A percentile compares a stretch with the other conserved stretches of the same genome.
phyloP scores from a whole-genome alignment of 371 early-diverging fungal genomes.

The Mortierella polycephala region DNA sequence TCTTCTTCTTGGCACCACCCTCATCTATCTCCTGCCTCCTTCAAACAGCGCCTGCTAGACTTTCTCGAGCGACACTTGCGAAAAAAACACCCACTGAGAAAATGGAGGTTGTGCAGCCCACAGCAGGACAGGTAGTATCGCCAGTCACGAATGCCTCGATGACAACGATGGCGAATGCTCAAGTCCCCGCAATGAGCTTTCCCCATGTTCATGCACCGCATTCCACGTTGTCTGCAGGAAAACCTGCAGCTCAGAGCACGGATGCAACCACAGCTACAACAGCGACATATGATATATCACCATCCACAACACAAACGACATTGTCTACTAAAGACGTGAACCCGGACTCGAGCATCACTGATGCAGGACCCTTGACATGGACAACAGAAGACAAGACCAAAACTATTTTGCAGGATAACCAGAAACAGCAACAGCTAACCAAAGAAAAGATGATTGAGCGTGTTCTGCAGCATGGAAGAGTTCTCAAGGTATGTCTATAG shows the following conservation, averaged over 20 bases:
- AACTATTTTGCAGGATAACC: not conserved
- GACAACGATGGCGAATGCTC: not conserved
- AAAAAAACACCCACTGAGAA: not conserved
- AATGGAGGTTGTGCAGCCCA: not conserved
- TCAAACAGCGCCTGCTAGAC: not conserved
- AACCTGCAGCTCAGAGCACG: not conserved
- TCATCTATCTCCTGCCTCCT: not conserved
- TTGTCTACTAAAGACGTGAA: not conserved
- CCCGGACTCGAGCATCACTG: not conserved
- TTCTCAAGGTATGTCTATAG: constrained; percentile 31
- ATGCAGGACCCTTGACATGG: not conserved
- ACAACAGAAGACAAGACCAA: not conserved
- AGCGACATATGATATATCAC: not conserved
- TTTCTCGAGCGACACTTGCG: not conserved
- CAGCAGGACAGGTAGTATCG: not conserved
- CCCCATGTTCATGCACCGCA: not conserved
- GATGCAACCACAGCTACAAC: not conserved
- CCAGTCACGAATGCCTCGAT: not conserved
- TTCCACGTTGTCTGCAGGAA: not conserved
- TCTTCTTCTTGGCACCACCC: not conserved
- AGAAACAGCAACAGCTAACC: not conserved
- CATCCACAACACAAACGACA: not conserved
- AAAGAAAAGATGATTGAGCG: constrained; percentile 29
- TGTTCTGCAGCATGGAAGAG: constrained; percentile 32
- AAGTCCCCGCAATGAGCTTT: not conserved